Conservation (phyloP, 305 asterid species). For the Fraxinus velutina region DNA sequence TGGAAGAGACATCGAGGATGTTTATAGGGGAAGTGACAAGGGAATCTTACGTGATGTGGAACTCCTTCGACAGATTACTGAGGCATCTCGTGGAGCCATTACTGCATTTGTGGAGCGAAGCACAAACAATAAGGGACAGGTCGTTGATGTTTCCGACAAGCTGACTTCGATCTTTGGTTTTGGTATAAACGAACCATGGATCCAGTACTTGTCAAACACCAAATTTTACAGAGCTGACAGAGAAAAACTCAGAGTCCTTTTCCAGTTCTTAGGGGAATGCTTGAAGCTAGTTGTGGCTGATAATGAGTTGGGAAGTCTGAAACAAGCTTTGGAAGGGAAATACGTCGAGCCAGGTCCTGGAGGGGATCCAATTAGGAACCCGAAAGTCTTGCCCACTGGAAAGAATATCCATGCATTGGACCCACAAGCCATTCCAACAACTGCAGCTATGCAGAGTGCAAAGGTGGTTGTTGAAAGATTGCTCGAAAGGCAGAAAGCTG, state of each 20-base stretch:
- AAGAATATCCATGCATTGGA: conserved; percentile 97
- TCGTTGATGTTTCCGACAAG: conserved; percentile 64
- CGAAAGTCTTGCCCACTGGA: conserved; percentile 93
- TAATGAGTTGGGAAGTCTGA: conserved; percentile 86
- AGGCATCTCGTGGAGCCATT: conserved; percentile 79
- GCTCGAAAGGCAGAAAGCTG: conserved; percentile 91
- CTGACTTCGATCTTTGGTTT: conserved; percentile 76
- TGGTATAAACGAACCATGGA: conserved; percentile 92
- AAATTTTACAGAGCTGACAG: conserved; percentile 88
- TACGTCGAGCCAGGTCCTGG: conserved; percentile 97
- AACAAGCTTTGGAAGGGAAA: conserved; percentile 92
- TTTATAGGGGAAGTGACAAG: conserved; percentile 77
- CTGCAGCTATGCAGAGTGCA: conserved; percentile 96
- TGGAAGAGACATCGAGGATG: conserved; percentile 76
- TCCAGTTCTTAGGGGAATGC: conserved; percentile 74
- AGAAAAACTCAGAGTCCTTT: conserved; percentile 68
- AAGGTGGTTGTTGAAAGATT: conserved; percentile 83
- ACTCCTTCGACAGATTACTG: conserved; percentile 82
- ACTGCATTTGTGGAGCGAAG: conserved; percentile 66
- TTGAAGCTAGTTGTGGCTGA: conserved; percentile 87
- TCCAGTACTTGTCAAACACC: conserved; percentile 68
- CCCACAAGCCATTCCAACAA: conserved; percentile 90
- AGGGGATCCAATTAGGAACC: conserved; percentile 95
- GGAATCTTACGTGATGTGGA: conserved; percentile 82
- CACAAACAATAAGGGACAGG: conserved; percentile 84